phyloP scores from a whole-genome alignment of 2,329 filamentous ascomycete genomes.

The Penicillium decumbens region DNA sequence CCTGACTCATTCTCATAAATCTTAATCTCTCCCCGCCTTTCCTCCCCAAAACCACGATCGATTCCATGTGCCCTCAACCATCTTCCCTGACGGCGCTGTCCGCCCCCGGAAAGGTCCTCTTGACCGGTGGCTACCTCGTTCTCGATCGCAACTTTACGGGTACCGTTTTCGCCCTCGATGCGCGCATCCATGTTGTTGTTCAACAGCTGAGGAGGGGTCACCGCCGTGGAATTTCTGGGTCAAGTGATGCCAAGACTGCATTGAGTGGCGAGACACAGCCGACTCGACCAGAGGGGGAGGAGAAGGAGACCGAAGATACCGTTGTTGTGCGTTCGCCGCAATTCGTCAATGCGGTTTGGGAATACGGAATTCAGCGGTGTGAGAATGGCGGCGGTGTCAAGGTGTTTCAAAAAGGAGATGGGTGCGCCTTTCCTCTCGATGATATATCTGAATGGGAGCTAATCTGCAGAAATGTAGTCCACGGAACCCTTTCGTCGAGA shows the following conservation, averaged over 20 bases:
- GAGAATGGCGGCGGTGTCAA: slow-evolving; percentile 72
- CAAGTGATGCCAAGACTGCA: slow-evolving; percentile 12
- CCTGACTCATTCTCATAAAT: not conserved
- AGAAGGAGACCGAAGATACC: slow-evolving; percentile 60
- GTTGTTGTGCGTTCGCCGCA: slow-evolving; percentile 89
- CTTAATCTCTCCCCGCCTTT: slow-evolving; percentile 10
- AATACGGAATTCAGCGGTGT: slow-evolving; percentile 70
- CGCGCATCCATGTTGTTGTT: slow-evolving; percentile 59
- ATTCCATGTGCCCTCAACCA: slow-evolving; percentile 19
- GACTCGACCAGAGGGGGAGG: slow-evolving; percentile 28
- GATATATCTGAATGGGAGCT: not conserved
- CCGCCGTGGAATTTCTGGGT: slow-evolving; percentile 16
- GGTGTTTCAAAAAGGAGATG: slow-evolving; percentile 60
- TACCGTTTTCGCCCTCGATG: slow-evolving; percentile 61
- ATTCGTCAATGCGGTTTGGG: slow-evolving; percentile 81
- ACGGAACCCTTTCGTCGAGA: slow-evolving; percentile 85
- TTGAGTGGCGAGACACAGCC: slow-evolving; percentile 6
- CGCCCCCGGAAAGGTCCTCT: slow-evolving; percentile 90
- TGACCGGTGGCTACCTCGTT: slow-evolving; percentile 92
- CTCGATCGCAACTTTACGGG: slow-evolving; percentile 83
- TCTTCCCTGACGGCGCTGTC: slow-evolving; percentile 59
- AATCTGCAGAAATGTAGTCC: slow-evolving; percentile 39
- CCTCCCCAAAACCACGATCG: slow-evolving; percentile 7
- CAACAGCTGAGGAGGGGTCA: slow-evolving; percentile 47
- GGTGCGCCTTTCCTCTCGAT: slow-evolving; percentile 25